These are phyloP conservation scores for Aspergillus indologenus DNA, from an alignment of 495 filamentous ascomycete species.

Conservation along the genomic window DNA sequence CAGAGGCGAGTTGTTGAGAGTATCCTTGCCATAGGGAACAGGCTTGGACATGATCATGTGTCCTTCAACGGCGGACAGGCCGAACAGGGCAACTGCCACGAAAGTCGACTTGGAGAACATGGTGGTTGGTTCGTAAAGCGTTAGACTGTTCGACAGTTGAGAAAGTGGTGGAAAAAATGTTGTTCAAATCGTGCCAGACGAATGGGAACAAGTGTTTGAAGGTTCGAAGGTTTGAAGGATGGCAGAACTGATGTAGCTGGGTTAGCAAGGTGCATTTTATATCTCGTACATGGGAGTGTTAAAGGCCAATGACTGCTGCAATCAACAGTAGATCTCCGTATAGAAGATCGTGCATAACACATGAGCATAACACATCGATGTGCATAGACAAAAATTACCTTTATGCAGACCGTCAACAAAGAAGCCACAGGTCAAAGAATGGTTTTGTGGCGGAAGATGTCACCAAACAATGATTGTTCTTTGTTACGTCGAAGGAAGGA, in stretches of 20 bases:
- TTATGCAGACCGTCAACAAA: constrained; percentile 10
- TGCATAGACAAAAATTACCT: constrained; percentile 11
- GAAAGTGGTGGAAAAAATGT: constrained; percentile 9
- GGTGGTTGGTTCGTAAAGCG: constrained; percentile 23
- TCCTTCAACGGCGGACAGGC: constrained; percentile 45
- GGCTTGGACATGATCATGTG: constrained; percentile 75
- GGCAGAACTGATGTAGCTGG: not conserved
- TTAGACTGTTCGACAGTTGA: constrained; percentile 27
- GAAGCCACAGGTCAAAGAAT: constrained; percentile 2
- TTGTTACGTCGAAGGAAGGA: constrained; percentile 23
- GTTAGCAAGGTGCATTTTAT: constrained; percentile 1
- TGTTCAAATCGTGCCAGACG: constrained; percentile 45
- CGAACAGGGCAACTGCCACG: constrained; percentile 43
- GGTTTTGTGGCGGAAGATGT: constrained; percentile 1
- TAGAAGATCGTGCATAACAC: not conserved
- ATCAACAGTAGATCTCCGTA: not conserved
- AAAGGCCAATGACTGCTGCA: not conserved
- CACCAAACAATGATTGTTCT: constrained; percentile 6
- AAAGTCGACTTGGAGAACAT: constrained; percentile 40
- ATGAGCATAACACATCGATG: not conserved
- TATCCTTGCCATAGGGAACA: constrained; percentile 55
- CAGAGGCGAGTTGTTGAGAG: constrained; percentile 61
- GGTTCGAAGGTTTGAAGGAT: constrained; percentile 22
- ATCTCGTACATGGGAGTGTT: not conserved
- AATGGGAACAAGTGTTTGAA: constrained; percentile 27